A percentile compares a stretch with the other conserved stretches of the same genome.
phyloP scores from a whole-genome alignment of 176 grass and related monocot genomes.

The Oryza officinalis region DNA sequence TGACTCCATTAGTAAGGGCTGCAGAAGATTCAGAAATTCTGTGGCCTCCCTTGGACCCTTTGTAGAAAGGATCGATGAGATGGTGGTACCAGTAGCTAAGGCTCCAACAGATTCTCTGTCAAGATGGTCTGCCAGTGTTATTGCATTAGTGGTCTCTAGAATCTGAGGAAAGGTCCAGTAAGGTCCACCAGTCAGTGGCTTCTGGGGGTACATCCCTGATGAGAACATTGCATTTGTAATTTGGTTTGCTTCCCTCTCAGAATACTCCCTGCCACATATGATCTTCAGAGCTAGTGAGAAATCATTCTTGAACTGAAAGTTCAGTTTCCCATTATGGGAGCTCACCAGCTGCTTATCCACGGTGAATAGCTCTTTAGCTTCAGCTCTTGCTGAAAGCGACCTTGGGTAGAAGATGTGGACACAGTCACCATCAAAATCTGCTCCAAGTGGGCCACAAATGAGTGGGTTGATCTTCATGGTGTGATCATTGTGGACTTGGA shows the following conservation, averaged over 20 bases:
- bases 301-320: slow-evolving; percentile 65
- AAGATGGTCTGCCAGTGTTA: slow-evolving; percentile 24
- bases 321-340: slow-evolving; percentile 62
- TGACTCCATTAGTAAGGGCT: slow-evolving; percentile 68
- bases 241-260: slow-evolving; percentile 43
- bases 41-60: slow-evolving; percentile 48
- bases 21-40: slow-evolving; percentile 57
- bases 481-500: slow-evolving; percentile 54
- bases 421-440: slow-evolving; percentile 77
- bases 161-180: slow-evolving; percentile 51
- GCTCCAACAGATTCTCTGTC: slow-evolving; percentile 33
- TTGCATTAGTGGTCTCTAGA: slow-evolving; percentile 29
- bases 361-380: slow-evolving; percentile 58
- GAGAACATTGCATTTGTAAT: slow-evolving; percentile 54
- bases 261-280: slow-evolving; percentile 34
- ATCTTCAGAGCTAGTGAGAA: slow-evolving; percentile 58
- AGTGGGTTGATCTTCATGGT: slow-evolving; percentile 70
- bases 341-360: slow-evolving; percentile 64
- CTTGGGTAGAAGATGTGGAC: slow-evolving; percentile 72
- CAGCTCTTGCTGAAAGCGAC: slow-evolving; percentile 60
- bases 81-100: slow-evolving; percentile 32
- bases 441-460: slow-evolving; percentile 66
- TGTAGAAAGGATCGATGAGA: slow-evolving; percentile 31
- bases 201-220: slow-evolving; percentile 34
- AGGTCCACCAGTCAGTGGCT: slow-evolving; percentile 23